Evolutionary conservation across 2,329 filamentous ascomycete genomes (phyloP).

Genomic region (Neofusicoccum umdonicola): DNA sequence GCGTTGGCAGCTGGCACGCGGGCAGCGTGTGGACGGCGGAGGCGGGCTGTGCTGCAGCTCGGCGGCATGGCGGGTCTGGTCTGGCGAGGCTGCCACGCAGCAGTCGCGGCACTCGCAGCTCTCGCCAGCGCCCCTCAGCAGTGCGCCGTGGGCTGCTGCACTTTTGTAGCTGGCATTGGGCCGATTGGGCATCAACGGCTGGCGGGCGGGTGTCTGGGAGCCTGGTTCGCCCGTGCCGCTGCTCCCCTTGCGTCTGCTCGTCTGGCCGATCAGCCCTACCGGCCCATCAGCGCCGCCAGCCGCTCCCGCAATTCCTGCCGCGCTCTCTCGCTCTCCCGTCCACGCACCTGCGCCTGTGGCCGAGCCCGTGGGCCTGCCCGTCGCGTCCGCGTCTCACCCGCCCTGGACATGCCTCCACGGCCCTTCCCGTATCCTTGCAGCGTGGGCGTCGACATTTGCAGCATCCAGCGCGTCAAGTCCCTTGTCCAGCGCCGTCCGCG

Average conservation of each 20-base stretch:
- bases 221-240: no score
- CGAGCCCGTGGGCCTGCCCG: neutral
- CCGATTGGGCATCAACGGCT: no score
- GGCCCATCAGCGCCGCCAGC: neutral
- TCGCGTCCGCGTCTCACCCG: neutral
- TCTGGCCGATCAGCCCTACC: neutral
- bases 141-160: no score
- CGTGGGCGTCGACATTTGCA: conserved; percentile 78
- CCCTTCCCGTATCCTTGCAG: conserved; percentile 65
- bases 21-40: no score
- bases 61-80: neutral
- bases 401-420: conserved; percentile 40
- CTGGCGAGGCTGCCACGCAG: no score
- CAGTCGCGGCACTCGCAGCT: no score
- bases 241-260: no score
- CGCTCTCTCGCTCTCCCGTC: neutral
- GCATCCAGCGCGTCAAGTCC: conserved; percentile 63
- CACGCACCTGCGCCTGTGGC: no score
- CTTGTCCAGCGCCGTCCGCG: neutral
- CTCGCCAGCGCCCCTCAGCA: no score
- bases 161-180: no score
- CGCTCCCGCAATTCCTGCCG: neutral
- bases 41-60: neutral
- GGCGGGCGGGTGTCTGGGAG: no score
- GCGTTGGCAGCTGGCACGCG: no score